These are phyloP conservation scores for Xylariaceae sp. DNA, from an alignment of 2,329 filamentous ascomycete species.

Conservation along the genomic window DNA sequence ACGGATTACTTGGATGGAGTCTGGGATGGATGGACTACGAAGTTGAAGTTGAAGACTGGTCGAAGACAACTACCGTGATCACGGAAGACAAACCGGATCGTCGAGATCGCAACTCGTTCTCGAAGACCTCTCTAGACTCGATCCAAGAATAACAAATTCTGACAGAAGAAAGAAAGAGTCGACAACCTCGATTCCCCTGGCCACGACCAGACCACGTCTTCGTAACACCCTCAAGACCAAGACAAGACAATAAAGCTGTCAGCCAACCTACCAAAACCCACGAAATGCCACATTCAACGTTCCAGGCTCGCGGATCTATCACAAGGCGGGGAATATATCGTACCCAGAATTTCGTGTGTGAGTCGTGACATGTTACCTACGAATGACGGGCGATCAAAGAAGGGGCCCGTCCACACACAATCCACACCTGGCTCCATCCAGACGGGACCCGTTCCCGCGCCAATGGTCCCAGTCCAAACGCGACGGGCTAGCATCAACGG, in stretches of 20 bases:
- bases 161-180: too few relatives aligned
- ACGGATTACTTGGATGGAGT: background rate
- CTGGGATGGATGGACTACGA: too few relatives aligned
- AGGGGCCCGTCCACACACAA: slow-evolving; percentile 2
- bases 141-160: too few relatives aligned
- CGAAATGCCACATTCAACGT: background rate
- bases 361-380: background rate
- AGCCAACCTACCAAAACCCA: background rate
- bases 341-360: background rate
- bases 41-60: too few relatives aligned
- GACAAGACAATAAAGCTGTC: background rate
- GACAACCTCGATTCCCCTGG: background rate
- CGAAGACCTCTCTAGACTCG: too few relatives aligned
- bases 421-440: slow-evolving; percentile 3
- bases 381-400: slow-evolving; percentile 4
- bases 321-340: background rate
- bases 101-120: too few relatives aligned
- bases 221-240: background rate
- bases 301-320: background rate
- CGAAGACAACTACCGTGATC: too few relatives aligned
- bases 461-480: background rate
- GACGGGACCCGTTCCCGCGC: slow-evolving; percentile 7
- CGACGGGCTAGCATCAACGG: background rate
- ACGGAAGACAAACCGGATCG: too few relatives aligned
- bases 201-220: background rate